These are phyloP conservation scores for Phytomonas sp. DNA, from an alignment of 208 protist species.

Conservation along the genomic window DNA sequence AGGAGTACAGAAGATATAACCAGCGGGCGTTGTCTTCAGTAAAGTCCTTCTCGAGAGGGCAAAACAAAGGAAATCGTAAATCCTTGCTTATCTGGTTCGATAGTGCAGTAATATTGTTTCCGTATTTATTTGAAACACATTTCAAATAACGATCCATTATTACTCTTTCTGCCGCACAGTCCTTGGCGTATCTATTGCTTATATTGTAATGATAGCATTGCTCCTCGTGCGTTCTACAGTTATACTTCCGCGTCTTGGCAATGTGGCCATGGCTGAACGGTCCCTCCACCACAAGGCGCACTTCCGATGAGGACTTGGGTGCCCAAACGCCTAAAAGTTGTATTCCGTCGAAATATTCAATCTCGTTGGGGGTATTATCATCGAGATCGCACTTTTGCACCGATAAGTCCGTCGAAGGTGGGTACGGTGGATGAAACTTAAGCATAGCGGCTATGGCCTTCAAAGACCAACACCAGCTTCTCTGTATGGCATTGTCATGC, in stretches of 20 bases:
- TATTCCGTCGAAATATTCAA: slow-evolving; percentile 58
- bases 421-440: slow-evolving; percentile 94
- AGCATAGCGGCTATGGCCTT: slow-evolving; percentile 77
- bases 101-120: slow-evolving; percentile 13
- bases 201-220: slow-evolving; percentile 94
- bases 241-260: slow-evolving; percentile 39
- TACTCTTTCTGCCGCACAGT: slow-evolving; percentile 74
- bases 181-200: slow-evolving; percentile 61
- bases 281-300: slow-evolving; percentile 78
- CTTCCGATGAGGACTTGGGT: slow-evolving; percentile 91
- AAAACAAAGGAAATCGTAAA: slow-evolving; percentile 54
- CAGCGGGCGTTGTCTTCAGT: slow-evolving; percentile 62
- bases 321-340: slow-evolving; percentile 89
- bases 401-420: slow-evolving; percentile 14
- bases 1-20: slow-evolving; percentile 58
- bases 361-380: slow-evolving; percentile 2
- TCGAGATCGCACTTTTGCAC: not conserved
- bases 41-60: slow-evolving; percentile 51
- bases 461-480: slow-evolving; percentile 82
- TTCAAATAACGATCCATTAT: slow-evolving; percentile 67
- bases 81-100: slow-evolving; percentile 46
- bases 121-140: slow-evolving; percentile 14
- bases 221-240: slow-evolving; percentile 85
- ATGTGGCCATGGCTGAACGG: slow-evolving; percentile 26
- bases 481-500: slow-evolving; percentile 78